Conservation (phyloP, 169 alveolate genomes). For the Cryptosporidium xiaoi region DNA sequence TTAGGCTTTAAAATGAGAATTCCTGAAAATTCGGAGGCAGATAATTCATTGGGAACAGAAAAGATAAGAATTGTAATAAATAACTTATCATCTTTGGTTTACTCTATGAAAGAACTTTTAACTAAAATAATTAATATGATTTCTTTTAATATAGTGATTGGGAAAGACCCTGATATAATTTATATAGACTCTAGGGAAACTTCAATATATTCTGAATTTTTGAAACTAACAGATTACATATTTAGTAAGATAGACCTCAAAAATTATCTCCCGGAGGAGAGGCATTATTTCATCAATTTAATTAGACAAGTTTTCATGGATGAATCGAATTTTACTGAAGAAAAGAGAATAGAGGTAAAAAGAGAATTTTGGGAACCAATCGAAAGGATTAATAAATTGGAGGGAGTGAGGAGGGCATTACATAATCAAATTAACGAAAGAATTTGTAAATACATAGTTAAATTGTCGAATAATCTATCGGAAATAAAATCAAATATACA, state of each 20-base stretch:
- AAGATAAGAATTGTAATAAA: not conserved
- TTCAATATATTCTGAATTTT: constrained; percentile 19
- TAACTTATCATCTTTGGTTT: not conserved
- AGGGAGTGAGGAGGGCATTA: not conserved
- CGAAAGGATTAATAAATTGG: not conserved
- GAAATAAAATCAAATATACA: not conserved
- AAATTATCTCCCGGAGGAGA: not conserved
- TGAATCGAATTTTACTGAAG: not conserved
- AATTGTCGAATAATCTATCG: not conserved
- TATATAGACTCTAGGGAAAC: constrained; percentile 3
- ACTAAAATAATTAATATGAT: not conserved
- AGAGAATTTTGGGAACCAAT: not conserved
- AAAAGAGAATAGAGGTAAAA: not conserved
- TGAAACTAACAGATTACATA: not conserved
- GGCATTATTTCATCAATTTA: not conserved
- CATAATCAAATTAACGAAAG: not conserved
- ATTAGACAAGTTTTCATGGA: constrained; percentile 6
- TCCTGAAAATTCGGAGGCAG: constrained; percentile 1
- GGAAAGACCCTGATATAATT: constrained; percentile 38
- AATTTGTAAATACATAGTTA: constrained; percentile 3
- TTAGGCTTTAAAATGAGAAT: constrained; percentile 11
- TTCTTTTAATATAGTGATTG: constrained; percentile 16
- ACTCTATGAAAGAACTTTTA: not conserved
- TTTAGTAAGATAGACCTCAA: not conserved
- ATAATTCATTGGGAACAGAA: not conserved